These are phyloP conservation scores for Aphanocladium album DNA, from an alignment of 2,329 filamentous ascomycete species.

Conservation along the genomic window DNA sequence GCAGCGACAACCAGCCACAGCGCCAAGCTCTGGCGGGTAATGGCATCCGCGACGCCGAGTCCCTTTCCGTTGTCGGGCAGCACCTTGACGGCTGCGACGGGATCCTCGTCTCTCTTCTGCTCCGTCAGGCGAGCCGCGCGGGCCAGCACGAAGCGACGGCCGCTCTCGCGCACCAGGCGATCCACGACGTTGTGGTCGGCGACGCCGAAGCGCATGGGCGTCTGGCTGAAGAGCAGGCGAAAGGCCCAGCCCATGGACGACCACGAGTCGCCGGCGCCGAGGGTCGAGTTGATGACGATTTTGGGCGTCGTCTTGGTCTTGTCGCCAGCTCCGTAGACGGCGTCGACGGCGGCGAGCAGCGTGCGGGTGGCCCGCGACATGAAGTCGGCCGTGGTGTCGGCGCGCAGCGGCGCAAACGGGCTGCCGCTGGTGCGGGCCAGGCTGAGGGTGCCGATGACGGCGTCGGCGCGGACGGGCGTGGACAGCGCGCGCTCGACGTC, in stretches of 20 bases:
- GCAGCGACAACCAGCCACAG: constrained; percentile 40
- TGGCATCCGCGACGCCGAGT: constrained; percentile 33
- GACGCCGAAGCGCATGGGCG: constrained; percentile 40
- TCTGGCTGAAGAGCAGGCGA: constrained; percentile 38
- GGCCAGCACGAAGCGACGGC: constrained; percentile 34
- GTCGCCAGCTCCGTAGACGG: constrained; percentile 15
- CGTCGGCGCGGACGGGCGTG: constrained; percentile 22
- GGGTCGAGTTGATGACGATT: constrained; percentile 45
- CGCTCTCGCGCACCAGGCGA: constrained; percentile 29
- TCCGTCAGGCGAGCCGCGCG: constrained; percentile 37
- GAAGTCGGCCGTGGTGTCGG: constrained; percentile 38
- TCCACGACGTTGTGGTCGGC: constrained; percentile 46
- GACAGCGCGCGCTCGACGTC: constrained; percentile 34
- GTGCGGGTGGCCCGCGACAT: constrained; percentile 40
- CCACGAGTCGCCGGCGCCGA: constrained; percentile 44
- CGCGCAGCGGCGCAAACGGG: constrained; percentile 38
- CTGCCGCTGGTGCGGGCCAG: constrained; percentile 40
- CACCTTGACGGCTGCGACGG: constrained; percentile 28
- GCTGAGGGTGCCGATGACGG: constrained; percentile 45
- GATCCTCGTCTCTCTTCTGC: constrained; percentile 23
- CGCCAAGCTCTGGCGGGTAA: constrained; percentile 37
- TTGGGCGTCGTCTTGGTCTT: constrained; percentile 21
- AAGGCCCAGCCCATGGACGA: constrained; percentile 35
- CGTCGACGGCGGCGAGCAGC: constrained; percentile 32
- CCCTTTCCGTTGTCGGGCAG: constrained; percentile 39